Conservation (phyloP, 2,329 filamentous ascomycete species). For the Alternaria tenuissima region DNA sequence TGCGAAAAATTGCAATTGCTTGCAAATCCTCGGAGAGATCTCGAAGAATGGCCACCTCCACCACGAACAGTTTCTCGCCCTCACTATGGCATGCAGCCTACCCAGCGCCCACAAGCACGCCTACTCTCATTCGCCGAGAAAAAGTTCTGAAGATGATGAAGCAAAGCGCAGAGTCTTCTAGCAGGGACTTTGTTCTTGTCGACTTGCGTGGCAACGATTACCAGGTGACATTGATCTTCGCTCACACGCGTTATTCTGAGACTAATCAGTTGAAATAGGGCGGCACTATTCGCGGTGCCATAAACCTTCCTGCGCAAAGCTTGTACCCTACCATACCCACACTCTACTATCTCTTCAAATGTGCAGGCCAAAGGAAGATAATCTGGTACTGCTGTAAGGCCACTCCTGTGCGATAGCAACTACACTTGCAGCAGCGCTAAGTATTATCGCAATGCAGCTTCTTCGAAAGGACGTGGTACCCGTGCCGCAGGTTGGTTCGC, state of each 20-base stretch:
- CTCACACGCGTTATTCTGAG: neutral
- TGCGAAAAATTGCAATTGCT: neutral
- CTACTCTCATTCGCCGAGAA: conserved; percentile 14
- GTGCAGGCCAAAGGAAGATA: conserved; percentile 59
- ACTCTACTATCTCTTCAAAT: conserved; percentile 60
- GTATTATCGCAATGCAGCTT: conserved; percentile 52
- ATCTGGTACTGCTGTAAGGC: conserved; percentile 66
- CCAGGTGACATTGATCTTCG: conserved; percentile 47
- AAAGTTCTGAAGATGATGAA: conserved; percentile 20
- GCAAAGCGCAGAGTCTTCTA: neutral
- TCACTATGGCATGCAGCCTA: conserved; percentile 27
- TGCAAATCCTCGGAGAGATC: neutral
- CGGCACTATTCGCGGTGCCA: conserved; percentile 66
- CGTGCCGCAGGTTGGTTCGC: conserved; percentile 65
- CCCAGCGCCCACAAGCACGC: conserved; percentile 15
- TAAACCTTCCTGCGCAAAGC: conserved; percentile 66
- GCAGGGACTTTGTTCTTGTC: conserved; percentile 42
- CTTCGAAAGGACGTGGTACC: conserved; percentile 63
- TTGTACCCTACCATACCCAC: conserved; percentile 61
- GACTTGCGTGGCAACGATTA: conserved; percentile 64
- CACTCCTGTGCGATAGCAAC: neutral
- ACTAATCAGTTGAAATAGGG: conserved; percentile 55
- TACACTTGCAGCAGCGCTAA: neutral
- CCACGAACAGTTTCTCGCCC: neutral
- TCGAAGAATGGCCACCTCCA: neutral